Conservation (phyloP, 345 rosid genomes). For the Salix caprea region DNA sequence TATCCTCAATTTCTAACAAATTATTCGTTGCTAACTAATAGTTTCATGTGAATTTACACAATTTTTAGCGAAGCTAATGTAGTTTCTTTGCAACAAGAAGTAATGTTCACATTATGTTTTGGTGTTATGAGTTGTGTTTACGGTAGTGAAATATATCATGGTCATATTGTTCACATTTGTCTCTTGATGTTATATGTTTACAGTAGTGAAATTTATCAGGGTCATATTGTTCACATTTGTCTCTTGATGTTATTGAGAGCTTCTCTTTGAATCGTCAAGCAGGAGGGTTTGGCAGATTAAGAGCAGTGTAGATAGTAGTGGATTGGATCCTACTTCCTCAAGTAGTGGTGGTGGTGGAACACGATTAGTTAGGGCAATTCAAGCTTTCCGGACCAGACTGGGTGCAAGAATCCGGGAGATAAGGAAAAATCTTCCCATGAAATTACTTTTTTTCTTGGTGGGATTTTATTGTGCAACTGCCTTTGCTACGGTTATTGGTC, state of each 20-base stretch:
- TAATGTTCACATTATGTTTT: too few relatives aligned
- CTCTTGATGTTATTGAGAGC: not conserved
- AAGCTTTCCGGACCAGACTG: conserved; percentile 47
- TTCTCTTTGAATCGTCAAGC: conserved; percentile 38
- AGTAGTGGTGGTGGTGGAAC: conserved; percentile 44
- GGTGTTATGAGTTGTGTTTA: not conserved
- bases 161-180: not conserved
- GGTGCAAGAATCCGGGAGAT: conserved; percentile 48
- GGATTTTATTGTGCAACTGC: conserved; percentile 93
- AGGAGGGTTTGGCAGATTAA: conserved; percentile 47
- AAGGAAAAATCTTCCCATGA: conserved; percentile 62
- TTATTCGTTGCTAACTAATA: not conserved
- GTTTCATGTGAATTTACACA: not conserved
- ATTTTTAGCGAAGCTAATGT: not conserved
- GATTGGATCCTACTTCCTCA: conserved; percentile 56
- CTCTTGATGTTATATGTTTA: not conserved
- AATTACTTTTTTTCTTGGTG: conserved; percentile 74
- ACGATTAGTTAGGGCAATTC: conserved; percentile 57
- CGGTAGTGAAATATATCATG: too few relatives aligned
- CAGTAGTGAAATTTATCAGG: too few relatives aligned
- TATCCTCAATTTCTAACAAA: not conserved
- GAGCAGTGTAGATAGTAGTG: conserved; percentile 46
- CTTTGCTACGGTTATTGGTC: conserved; percentile 81
- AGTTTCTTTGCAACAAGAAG: not conserved
- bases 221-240: not conserved